Evolutionary conservation across 768 basidiomycete species (phyloP), one percentile per base, ranked within the genome.

Genomic region (Hortiboletus campestris): DNA sequence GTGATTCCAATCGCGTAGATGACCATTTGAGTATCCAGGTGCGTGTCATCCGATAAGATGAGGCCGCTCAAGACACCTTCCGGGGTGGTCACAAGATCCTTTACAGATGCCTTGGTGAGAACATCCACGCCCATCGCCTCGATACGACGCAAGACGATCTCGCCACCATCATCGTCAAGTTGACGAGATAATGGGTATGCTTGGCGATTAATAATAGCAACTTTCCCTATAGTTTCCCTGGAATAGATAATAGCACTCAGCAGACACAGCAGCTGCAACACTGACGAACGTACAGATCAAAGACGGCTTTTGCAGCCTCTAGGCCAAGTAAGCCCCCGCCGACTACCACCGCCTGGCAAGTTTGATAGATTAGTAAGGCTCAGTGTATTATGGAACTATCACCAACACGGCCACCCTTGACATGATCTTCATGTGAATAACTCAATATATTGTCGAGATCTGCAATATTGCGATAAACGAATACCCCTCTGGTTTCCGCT

Each of bases 291-390:
- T 49, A 70, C 63, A 87, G 71, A 66, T 89, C 88, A 61, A 82
- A 81, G 8, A 82, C 75, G 0, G 86, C 88, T 63, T 89, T 89
- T 4, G 87, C 88, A 3, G 88, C 86, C 70, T 89, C 88, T 32
- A 90, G 72, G 12, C 87, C 88, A 17, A 89, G 78, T 12, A 90
- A 67, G 10, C 87, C 88, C 10, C 88, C 88, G 19, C 88, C 88
- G 14, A 90, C 76, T 3, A 89, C 79, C 17, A 55, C 55, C 29
- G 55, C 49, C 55, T 55, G 29, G 38, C 20, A 39, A 44, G 40
- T 20, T 20, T 41, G 20, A 9, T 39, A 2, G 28, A 31, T 45
- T 14, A 25, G 11, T 17, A 17, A 2, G 32, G 22, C 12, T 31
- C 22, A 34, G 4, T 10, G 17, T 11, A n/a, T 22, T 7, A 35